These are phyloP conservation scores for Aspergillus caelatus DNA, from an alignment of 2,329 filamentous ascomycete species.

Conservation along the genomic window DNA sequence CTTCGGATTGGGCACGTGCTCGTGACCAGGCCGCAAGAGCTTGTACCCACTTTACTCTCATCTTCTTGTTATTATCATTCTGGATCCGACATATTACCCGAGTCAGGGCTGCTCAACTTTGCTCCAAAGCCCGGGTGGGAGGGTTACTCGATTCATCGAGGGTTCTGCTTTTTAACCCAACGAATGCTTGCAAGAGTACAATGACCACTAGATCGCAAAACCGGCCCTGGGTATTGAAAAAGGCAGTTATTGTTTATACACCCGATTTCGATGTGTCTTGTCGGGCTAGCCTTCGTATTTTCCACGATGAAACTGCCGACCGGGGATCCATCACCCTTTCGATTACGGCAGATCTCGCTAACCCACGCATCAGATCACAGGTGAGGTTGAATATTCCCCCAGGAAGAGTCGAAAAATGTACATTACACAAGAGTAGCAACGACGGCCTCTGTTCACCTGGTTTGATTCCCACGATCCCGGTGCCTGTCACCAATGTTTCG, in stretches of 20 bases:
- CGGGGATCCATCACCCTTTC: constrained; percentile 24
- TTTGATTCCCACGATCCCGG: constrained; percentile 17
- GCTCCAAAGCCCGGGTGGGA: constrained; percentile 27
- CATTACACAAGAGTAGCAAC: constrained; percentile 18
- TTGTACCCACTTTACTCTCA: constrained; percentile 16
- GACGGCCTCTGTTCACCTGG: constrained; percentile 16
- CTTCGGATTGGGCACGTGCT: constrained; percentile 22
- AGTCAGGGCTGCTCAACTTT: constrained; percentile 27
- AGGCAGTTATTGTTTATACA: constrained; percentile 21
- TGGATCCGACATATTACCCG: constrained; percentile 11
- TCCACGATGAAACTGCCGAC: constrained; percentile 18
- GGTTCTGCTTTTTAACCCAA: constrained; percentile 15
- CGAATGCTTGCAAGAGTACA: constrained; percentile 16
- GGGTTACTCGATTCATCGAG: constrained; percentile 27
- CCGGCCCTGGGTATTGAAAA: constrained; percentile 17
- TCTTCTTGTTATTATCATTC: constrained; percentile 12
- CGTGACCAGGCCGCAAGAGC: constrained; percentile 22
- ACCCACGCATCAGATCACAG: constrained; percentile 19
- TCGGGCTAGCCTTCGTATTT: constrained; percentile 21
- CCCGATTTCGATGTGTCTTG: constrained; percentile 16
- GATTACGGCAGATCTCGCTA: constrained; percentile 22
- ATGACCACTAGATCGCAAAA: constrained; percentile 19
- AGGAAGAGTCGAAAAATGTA: constrained; percentile 18
- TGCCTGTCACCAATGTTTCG: constrained; percentile 18
- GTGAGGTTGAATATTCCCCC: constrained; percentile 21